A percentile compares a stretch with the other conserved stretches of the same genome.
Conservation (phyloP, 768 basidiomycete species). For the Agrocybe praecox region DNA sequence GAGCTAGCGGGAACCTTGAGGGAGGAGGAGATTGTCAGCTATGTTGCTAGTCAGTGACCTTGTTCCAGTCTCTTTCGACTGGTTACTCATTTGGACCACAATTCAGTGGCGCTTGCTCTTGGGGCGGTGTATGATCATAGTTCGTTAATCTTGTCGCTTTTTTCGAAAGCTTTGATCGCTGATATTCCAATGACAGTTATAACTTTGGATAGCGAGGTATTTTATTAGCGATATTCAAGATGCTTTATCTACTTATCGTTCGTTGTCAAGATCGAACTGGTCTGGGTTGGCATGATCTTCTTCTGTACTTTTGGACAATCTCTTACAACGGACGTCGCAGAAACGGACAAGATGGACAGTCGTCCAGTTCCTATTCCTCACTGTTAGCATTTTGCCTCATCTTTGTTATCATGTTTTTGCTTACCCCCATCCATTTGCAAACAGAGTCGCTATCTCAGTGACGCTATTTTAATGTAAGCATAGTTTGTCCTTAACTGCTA, state of each 20-base stretch:
- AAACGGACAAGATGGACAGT: not conserved
- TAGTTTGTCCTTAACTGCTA: not conserved
- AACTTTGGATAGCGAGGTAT: constrained; percentile 1
- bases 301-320: not conserved
- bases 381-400: not conserved
- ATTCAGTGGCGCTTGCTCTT: not conserved
- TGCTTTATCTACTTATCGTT: not conserved
- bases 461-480: constrained; percentile 1
- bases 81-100: not conserved
- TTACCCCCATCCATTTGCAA: not conserved
- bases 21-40: not conserved
- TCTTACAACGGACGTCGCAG: not conserved
- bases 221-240: not conserved
- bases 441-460: constrained; percentile 4
- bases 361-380: not conserved
- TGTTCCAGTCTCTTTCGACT: not conserved
- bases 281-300: not conserved
- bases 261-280: not conserved
- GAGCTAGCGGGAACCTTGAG: not conserved
- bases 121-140: constrained; percentile 4
- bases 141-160: not conserved
- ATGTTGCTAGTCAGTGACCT: not conserved
- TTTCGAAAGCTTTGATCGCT: not conserved
- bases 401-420: not conserved
- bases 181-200: not conserved